These are phyloP conservation scores for Xylaria grammica DNA, from an alignment of 495 filamentous ascomycete species.

Conservation along the genomic window DNA sequence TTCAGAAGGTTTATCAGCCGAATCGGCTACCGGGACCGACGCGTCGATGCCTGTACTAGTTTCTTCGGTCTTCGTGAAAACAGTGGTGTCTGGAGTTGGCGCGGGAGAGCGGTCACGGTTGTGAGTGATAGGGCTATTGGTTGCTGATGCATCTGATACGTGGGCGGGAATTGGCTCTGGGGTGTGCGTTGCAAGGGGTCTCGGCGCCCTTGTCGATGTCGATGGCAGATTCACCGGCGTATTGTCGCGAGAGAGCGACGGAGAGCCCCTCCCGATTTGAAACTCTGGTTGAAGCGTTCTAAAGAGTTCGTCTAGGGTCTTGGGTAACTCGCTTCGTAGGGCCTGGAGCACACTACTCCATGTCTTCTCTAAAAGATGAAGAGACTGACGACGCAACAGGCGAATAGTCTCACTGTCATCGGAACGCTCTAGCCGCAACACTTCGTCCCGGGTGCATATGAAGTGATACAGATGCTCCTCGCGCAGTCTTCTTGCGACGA, in stretches of 20 bases:
- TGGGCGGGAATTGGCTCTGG: neutral
- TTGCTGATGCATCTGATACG: neutral
- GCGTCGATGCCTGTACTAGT: neutral
- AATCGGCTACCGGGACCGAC: neutral
- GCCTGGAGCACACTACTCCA: neutral
- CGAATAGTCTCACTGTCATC: constrained; percentile 1
- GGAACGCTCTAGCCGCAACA: neutral
- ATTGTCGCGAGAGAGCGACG: neutral
- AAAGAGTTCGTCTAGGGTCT: constrained; percentile 2
- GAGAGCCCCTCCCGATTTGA: neutral
- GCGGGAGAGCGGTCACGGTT: constrained; percentile 3
- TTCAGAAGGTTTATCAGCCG: neutral
- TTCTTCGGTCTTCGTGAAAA: neutral
- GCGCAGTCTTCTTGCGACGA: constrained; percentile 1
- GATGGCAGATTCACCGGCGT: neutral
- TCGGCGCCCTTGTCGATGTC: neutral
- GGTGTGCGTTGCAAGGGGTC: neutral
- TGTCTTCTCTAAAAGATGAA: neutral
- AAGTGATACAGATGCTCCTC: neutral
- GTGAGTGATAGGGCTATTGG: neutral
- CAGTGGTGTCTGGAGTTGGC: neutral
- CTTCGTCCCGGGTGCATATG: neutral
- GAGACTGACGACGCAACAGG: neutral
- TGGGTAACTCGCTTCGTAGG: constrained; percentile 11
- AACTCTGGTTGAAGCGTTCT: constrained; percentile 1